A percentile compares a stretch with the other conserved stretches of the same genome.
Evolutionary conservation across 2,329 filamentous ascomycete species (phyloP).

Genomic region (Ploettnerulaceae sp.): DNA sequence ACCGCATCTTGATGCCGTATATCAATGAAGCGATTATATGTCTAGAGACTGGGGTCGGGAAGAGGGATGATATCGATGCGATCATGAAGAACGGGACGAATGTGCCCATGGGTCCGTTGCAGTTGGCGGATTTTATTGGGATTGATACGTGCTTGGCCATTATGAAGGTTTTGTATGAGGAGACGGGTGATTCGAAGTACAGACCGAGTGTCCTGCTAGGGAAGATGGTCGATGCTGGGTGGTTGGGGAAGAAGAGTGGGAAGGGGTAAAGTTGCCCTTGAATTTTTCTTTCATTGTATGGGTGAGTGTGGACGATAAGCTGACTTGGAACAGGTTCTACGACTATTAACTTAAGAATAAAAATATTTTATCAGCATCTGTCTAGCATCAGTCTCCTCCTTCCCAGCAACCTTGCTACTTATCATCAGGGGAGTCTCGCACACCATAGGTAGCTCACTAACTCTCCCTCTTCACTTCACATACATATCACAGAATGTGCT

Average conservation of each 20-base stretch:
- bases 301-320: constrained; percentile 3
- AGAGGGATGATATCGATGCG: constrained; percentile 84
- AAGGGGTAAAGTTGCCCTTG: constrained; percentile 56
- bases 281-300: background rate
- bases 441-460: too few species aligned
- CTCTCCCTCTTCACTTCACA: too few species aligned
- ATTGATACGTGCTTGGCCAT: constrained; percentile 94
- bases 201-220: constrained; percentile 78
- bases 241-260: constrained; percentile 94
- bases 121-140: constrained; percentile 94
- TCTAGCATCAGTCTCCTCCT: too few species aligned
- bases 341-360: constrained; percentile 26
- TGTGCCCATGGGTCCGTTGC: constrained; percentile 94
- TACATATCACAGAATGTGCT: too few species aligned
- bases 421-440: too few species aligned
- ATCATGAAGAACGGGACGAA: constrained; percentile 99
- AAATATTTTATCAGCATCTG: too few species aligned
- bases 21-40: constrained; percentile 98
- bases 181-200: constrained; percentile 96
- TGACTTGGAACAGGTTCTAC: constrained; percentile 30
- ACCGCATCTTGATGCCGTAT: constrained; percentile 97
- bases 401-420: too few species aligned
- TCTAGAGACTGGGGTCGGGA: constrained; percentile 85
- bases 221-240: constrained; percentile 97
- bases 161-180: constrained; percentile 88